Conservation (phyloP, 331 rosid genomes). For the Prunus yedoensis region DNA sequence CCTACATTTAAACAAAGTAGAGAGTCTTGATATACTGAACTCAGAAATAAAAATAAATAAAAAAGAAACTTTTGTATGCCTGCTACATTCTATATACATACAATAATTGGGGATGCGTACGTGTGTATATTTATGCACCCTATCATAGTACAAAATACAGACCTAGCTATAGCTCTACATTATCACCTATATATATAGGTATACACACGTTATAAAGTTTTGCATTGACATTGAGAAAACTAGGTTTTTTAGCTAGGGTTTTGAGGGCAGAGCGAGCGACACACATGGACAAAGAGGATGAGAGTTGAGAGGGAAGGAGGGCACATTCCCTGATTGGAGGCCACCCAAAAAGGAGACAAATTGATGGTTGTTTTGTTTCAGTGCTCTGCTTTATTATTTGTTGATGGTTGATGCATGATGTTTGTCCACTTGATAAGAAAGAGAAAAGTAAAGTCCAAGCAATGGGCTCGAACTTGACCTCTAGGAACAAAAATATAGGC, state of each 20-base stretch:
- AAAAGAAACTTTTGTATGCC: no score
- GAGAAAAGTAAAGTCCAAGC: conserved; percentile 20
- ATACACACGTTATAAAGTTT: no score
- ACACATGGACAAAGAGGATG: conserved; percentile 11
- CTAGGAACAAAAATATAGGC: neutral
- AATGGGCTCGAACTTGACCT: conserved; percentile 16
- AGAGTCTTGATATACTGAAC: neutral
- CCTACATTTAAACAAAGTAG: neutral
- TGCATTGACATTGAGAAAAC: no score
- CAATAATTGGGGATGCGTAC: neutral
- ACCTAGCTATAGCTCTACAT: no score
- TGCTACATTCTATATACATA: neutral
- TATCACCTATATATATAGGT: neutral
- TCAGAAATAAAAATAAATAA: neutral
- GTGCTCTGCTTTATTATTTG: neutral
- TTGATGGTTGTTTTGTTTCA: conserved; percentile 19
- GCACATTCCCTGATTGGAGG: conserved; percentile 18
- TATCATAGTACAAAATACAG: neutral
- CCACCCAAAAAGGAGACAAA: conserved; percentile 22
- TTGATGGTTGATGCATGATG: neutral
- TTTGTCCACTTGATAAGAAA: neutral
- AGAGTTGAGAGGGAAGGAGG: conserved; percentile 24
- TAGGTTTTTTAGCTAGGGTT: neutral
- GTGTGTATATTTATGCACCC: neutral
- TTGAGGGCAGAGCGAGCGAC: neutral